Evolutionary conservation across 441 rosid species (phyloP), one percentile per base, ranked within the genome.

Genomic region (Oxalis stricta): DNA sequence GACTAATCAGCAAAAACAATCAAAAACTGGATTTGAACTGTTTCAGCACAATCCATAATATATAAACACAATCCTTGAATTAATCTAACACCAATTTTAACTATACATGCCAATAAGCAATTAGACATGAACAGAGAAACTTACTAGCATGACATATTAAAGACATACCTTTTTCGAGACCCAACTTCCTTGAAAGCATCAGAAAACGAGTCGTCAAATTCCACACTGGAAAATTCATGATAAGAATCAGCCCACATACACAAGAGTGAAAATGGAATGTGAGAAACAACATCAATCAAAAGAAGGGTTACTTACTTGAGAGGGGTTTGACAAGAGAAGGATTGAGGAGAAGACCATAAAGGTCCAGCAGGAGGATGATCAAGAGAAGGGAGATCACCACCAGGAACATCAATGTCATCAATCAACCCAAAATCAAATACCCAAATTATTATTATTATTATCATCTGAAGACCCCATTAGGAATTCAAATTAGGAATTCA

Each of bases 401-500:
- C 64, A 41, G 76, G 68, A 36, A 64, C 71, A 10, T 66, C 30
- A 47, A 73, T 49, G 53, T 66, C 78, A 16, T 56, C 73, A 6
- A 71, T 56, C 58, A 73, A 47, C 3, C 52, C 59, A 37, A 59
- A 61, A 23, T 73, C 80, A 30, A 68, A 71, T n/a, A 54, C 42
- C 84, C 80, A 73, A n/a, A n/a, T n/a, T n/a, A n/a, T n/a, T n/a
- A 18, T 49, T 66, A 48, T 54, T 19, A 53, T 56, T 68, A 20
- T 63, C 58, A 16, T 53, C 68, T 5, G 64, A 53, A 5, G 66
- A 70, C 4, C 48, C 62, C 73, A 69, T 48, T 22, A n/a, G n/a
- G n/a, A n/a, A n/a, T n/a, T n/a, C n/a, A n/a, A n/a, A n/a, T n/a
- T n/a, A n/a, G n/a, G n/a, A n/a, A n/a, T n/a, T n/a, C n/a, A n/a